Evolutionary conservation across 1,284 basidiomycete species (phyloP), one percentile per base, ranked within the genome.

Genomic region (Coriolopsis trogii): DNA sequence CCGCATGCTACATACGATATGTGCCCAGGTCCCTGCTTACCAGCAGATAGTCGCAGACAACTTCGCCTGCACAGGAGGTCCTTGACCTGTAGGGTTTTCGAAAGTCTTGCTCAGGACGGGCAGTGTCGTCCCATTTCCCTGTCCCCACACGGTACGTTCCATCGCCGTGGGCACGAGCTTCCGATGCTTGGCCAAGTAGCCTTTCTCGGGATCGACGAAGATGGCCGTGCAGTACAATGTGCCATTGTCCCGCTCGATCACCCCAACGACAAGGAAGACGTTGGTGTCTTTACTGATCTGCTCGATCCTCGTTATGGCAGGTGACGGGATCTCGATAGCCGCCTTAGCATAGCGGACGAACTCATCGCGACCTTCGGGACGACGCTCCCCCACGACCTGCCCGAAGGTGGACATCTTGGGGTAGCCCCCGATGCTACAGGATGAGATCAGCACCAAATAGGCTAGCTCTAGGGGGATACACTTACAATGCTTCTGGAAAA

Each of bases 401-500:
- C 82, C 84, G 58, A 88, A 87, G 1, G 75, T 79, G 0, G 79
- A 79, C 68, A 77, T 75, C 59, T 84, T 85, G 6, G 85, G 85
- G 61, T 88, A 88, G 6, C 85, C 85, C 29, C 84, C 84, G 40
- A 85, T 79, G 66, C 82, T 86, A 37, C 31, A 31, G n/a, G 47
- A 36, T n/a, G 33, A 20, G 16, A 54, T 33, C 23, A 44, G 26
- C 25, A 16, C 41, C 21, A 40, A 60, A 49, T 41, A 56, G 41
- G 53, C 45, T 41, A 15, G n/a, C n/a, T n/a, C n/a, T n/a, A n/a
- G n/a, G n/a, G n/a, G n/a, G 56, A 59, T 1, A 18, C 30, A 60
- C 81, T 64, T 68, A 87, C 75, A 87, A 89, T 16, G 85, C 88
- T 65, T 91, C 87, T 3, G 87, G 88, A 61, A 91, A 86, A 13